A percentile compares a stretch with the other conserved stretches of the same genome.
Evolutionary conservation across 495 filamentous ascomycete genomes (phyloP).

Genomic region (Cenococcum geophilum): DNA sequence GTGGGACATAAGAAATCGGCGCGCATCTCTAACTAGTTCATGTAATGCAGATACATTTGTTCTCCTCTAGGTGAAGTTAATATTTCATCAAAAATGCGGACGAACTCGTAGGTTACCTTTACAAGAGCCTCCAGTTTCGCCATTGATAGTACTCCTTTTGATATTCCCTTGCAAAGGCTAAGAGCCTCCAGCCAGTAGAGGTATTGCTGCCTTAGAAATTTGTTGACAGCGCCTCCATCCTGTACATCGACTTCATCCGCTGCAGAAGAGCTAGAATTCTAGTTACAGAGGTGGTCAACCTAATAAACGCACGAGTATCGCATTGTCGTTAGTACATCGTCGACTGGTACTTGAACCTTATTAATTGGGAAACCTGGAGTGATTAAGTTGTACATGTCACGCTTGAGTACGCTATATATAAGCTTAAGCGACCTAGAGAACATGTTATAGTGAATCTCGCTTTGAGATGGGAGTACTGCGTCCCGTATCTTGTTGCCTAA

Average conservation of each 20-base stretch:
- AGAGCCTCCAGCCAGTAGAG: no score
- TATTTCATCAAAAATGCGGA: background rate
- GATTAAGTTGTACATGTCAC: slow-evolving; percentile 3
- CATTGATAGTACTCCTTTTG: background rate
- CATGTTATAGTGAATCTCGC: background rate
- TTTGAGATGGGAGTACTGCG: background rate
- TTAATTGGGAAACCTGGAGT: background rate
- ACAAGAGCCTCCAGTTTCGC: slow-evolving; percentile 9
- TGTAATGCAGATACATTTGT: slow-evolving; percentile 11
- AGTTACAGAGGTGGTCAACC: slow-evolving; percentile 6
- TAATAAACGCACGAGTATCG: slow-evolving; percentile 1
- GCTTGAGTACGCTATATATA: background rate
- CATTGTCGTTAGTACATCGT: background rate
- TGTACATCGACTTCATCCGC: background rate
- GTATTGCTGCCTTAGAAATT: slow-evolving; percentile 42
- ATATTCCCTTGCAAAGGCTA: slow-evolving; percentile 21
- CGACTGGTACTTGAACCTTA: background rate
- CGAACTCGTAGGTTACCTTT: background rate
- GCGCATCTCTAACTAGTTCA: slow-evolving; percentile 29
- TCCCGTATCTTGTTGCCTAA: background rate
- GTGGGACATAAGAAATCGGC: slow-evolving; percentile 34
- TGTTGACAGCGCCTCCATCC: slow-evolving; percentile 28
- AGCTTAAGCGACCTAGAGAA: slow-evolving; percentile 1
- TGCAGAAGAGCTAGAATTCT: background rate
- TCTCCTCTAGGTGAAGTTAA: slow-evolving; percentile 13